Conservation (phyloP, 495 filamentous ascomycete species). For the Penicillium pancosmium region DNA sequence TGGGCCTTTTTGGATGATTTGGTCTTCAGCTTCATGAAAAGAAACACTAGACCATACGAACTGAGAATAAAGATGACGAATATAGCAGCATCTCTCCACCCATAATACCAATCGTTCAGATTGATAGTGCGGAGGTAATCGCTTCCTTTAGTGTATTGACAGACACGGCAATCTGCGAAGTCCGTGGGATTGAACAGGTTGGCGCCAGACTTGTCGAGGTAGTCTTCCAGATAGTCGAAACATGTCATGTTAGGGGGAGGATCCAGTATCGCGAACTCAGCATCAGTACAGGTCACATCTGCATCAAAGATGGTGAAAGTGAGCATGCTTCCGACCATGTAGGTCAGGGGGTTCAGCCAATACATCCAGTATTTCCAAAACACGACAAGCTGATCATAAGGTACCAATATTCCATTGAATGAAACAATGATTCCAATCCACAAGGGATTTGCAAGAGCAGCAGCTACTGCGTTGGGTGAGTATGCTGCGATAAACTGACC, state of each 20-base stretch:
- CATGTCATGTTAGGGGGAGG: constrained; percentile 56
- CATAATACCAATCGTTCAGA: constrained; percentile 44
- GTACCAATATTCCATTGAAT: constrained; percentile 55
- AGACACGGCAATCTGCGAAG: constrained; percentile 60
- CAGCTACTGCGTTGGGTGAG: constrained; percentile 56
- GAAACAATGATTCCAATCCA: constrained; percentile 57
- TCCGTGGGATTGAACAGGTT: constrained; percentile 54
- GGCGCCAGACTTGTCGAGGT: constrained; percentile 49
- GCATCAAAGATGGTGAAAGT: constrained; percentile 59
- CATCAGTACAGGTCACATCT: constrained; percentile 54
- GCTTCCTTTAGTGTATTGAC: constrained; percentile 45
- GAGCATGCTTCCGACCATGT: constrained; percentile 64
- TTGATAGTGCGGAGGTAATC: constrained; percentile 44
- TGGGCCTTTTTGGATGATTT: constrained; percentile 45
- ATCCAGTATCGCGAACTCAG: constrained; percentile 59
- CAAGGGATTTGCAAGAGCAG: constrained; percentile 59
- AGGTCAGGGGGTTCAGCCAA: constrained; percentile 70
- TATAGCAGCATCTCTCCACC: constrained; percentile 47
- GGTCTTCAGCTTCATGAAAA: constrained; percentile 49
- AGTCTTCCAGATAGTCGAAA: constrained; percentile 55
- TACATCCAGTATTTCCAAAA: constrained; percentile 82
- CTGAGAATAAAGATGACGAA: constrained; percentile 48
- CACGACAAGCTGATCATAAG: constrained; percentile 50
- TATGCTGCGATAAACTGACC: constrained; percentile 63
- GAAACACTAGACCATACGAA: constrained; percentile 49